These are phyloP conservation scores for Neurospora sp. DNA, from an alignment of 495 filamentous ascomycete species.

Conservation along the genomic window DNA sequence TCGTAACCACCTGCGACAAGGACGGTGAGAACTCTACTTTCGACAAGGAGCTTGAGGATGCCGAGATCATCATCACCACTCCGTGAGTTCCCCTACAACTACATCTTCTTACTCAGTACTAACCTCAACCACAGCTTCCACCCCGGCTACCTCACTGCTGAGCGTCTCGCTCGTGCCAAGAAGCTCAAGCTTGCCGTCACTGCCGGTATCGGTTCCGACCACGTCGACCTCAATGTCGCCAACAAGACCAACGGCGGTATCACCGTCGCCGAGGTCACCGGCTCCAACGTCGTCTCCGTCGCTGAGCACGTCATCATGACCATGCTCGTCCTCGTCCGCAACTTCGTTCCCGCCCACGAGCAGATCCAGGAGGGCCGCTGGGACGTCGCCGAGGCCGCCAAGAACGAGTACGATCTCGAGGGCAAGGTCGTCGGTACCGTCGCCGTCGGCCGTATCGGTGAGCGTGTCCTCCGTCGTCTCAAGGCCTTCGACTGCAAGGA, in stretches of 20 bases:
- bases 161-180: slow-evolving; percentile 95
- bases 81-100: slow-evolving; percentile 49
- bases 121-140: slow-evolving; percentile 64
- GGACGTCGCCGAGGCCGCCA: slow-evolving; percentile 91
- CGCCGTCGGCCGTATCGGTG: slow-evolving; percentile 92
- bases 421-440: slow-evolving; percentile 97
- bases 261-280: slow-evolving; percentile 95
- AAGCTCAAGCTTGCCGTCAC: slow-evolving; percentile 96
- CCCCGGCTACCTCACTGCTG: slow-evolving; percentile 93
- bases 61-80: slow-evolving; percentile 98
- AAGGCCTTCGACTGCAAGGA: slow-evolving; percentile 99
- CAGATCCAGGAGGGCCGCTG: slow-evolving; percentile 80
- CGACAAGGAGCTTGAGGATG: slow-evolving; percentile 90
- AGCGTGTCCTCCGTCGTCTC: slow-evolving; percentile 90
- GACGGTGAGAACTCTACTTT: slow-evolving; percentile 85
- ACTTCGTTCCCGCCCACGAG: slow-evolving; percentile 97
- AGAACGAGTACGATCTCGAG: slow-evolving; percentile 97
- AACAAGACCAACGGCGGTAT: slow-evolving; percentile 98
- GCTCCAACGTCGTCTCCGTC: slow-evolving; percentile 83
- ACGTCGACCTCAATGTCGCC: slow-evolving; percentile 92
- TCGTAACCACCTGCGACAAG: slow-evolving; percentile 96
- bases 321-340: slow-evolving; percentile 90
- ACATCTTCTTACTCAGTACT: neutral
- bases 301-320: slow-evolving; percentile 98
- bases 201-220: slow-evolving; percentile 95